Evolutionary conservation across 2,329 filamentous ascomycete species (phyloP).

Genomic region (Colletotrichum tabaci): DNA sequence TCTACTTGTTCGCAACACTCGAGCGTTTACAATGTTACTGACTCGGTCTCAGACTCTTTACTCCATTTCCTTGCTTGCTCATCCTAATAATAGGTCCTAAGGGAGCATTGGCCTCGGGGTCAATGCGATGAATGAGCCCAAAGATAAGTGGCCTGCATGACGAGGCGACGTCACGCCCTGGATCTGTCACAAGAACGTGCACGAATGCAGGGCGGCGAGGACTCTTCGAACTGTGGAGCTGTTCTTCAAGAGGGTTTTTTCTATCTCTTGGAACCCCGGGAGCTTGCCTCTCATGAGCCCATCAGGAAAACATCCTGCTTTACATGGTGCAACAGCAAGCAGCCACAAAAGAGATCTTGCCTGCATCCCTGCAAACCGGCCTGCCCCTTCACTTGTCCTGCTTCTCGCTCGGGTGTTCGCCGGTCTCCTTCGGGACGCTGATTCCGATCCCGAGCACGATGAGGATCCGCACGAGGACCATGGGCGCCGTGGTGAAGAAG

Average conservation of each 20-base stretch:
- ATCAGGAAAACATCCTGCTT: neutral
- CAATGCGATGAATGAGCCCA: neutral
- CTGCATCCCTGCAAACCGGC: neutral
- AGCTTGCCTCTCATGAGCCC: too few species aligned
- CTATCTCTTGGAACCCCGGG: neutral
- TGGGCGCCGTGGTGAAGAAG: conserved; percentile 47
- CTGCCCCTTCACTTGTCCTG: neutral
- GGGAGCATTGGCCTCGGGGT: neutral
- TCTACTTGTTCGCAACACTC: neutral
- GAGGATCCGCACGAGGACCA: conserved; percentile 49
- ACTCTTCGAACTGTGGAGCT: neutral
- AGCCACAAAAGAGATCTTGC: neutral
- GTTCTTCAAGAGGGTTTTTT: too few species aligned
- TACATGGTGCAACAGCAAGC: too few species aligned
- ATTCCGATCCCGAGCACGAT: conserved; percentile 51
- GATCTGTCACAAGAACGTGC: neutral
- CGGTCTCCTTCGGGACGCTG: conserved; percentile 9
- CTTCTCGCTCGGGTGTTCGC: conserved; percentile 8
- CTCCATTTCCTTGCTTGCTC: neutral
- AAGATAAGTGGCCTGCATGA: neutral
- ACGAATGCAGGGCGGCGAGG: neutral
- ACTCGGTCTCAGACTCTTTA: neutral
- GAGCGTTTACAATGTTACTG: neutral
- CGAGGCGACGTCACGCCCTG: neutral
- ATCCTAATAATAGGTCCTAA: neutral